Conservation (phyloP, 805 yeast species). For the Kodamaea sagamina region DNA sequence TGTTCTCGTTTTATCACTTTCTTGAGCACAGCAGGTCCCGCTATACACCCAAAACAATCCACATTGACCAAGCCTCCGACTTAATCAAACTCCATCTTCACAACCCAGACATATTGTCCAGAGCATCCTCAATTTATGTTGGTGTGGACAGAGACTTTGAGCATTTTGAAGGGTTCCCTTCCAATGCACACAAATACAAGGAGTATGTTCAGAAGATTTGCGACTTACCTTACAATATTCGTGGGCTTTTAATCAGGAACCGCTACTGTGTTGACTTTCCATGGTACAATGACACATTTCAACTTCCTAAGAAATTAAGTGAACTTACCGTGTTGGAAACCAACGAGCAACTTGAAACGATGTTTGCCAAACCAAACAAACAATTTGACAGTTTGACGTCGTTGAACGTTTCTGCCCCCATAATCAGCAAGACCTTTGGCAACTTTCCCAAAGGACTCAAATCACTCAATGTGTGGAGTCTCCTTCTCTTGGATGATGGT, state of each 20-base stretch:
- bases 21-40: neutral
- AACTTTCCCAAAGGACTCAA: neutral
- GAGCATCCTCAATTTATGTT: neutral
- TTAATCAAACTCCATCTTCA: neutral
- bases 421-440: neutral
- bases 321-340: neutral
- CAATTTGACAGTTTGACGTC: slow-evolving; percentile 1
- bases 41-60: neutral
- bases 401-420: slow-evolving; percentile 1
- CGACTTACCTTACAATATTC: neutral
- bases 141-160: neutral
- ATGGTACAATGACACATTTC: neutral
- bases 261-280: neutral
- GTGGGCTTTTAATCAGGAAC: neutral
- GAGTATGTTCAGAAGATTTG: neutral
- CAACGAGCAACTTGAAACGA: neutral
- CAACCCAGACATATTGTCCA: neutral
- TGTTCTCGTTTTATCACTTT: slow-evolving; percentile 1
- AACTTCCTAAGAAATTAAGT: neutral
- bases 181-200: neutral
- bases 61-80: slow-evolving; percentile 2
- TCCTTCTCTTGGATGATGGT: neutral
- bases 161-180: neutral
- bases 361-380: neutral
- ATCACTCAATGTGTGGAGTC: neutral